Conservation (phyloP, 345 rosid genomes). For the Abelmoschus esculentus region DNA sequence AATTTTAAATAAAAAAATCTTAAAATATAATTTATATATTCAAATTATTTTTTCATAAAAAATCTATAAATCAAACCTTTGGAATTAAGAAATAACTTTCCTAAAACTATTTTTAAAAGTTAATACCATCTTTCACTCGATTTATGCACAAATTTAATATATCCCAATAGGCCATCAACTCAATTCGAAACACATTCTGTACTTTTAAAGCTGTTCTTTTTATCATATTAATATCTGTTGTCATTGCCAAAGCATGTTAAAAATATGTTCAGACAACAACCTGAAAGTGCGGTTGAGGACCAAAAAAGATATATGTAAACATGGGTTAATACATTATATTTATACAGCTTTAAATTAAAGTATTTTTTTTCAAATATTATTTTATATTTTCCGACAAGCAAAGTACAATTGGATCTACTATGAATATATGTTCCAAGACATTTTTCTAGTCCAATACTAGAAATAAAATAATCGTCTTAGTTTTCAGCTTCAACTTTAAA, state of each 20-base stretch:
- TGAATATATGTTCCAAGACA: not conserved
- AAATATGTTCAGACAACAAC: conserved; percentile 1
- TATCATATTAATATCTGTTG: not conserved
- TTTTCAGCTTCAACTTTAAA: too few species aligned
- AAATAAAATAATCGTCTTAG: not conserved
- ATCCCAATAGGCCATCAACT: not conserved
- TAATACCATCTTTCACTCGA: not conserved
- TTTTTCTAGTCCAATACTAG: not conserved
- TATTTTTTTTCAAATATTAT: not conserved
- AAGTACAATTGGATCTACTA: conserved; percentile 6
- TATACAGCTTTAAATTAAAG: not conserved
- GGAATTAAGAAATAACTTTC: too few species aligned
- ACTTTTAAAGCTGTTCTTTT: not conserved
- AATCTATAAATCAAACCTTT: too few species aligned
- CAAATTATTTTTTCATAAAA: too few species aligned
- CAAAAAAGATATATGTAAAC: not conserved
- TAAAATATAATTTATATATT: too few species aligned
- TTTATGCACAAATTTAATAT: not conserved
- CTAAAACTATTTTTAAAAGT: too few species aligned
- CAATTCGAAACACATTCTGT: not conserved
- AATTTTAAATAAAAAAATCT: too few species aligned
- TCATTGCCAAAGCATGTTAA: not conserved
- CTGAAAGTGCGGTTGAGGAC: conserved; percentile 1
- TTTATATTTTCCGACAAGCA: not conserved
- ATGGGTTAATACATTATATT: not conserved